Conservation (phyloP, 2,329 filamentous ascomycete species). For the Scorias spongiosa region DNA sequence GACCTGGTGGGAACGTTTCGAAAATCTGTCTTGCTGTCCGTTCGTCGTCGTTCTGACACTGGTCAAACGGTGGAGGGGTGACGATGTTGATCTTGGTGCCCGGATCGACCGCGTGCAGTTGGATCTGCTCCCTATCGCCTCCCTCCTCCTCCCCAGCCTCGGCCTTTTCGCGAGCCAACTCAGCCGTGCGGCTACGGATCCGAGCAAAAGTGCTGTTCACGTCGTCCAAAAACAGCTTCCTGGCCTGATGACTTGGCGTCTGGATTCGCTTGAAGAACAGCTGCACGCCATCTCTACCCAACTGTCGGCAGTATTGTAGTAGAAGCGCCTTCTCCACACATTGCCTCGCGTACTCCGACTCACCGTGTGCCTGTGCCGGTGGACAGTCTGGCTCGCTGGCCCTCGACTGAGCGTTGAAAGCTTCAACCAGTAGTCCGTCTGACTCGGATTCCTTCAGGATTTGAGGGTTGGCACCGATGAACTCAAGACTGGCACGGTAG, state of each 20-base stretch:
- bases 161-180: slow-evolving; percentile 50
- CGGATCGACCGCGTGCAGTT: slow-evolving; percentile 92
- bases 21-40: slow-evolving; percentile 59
- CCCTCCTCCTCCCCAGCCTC: slow-evolving; percentile 26
- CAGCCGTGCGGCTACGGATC: slow-evolving; percentile 61
- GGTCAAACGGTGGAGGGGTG: slow-evolving; percentile 65
- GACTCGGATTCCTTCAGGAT: slow-evolving; percentile 76
- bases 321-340: slow-evolving; percentile 89
- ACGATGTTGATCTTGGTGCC: slow-evolving; percentile 81
- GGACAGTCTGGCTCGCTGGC: background rate
- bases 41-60: slow-evolving; percentile 45
- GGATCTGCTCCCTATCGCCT: slow-evolving; percentile 85
- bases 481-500: slow-evolving; percentile 58
- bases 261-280: slow-evolving; percentile 96
- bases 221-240: slow-evolving; percentile 82
- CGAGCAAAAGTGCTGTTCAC: slow-evolving; percentile 74
- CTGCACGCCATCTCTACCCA: slow-evolving; percentile 74
- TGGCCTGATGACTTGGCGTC: slow-evolving; percentile 75
- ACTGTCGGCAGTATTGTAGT: slow-evolving; percentile 82
- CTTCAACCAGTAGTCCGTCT: slow-evolving; percentile 78
- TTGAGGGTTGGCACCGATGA: slow-evolving; percentile 61
- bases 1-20: slow-evolving; percentile 64
- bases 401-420: slow-evolving; percentile 75
- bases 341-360: slow-evolving; percentile 53
- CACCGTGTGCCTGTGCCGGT: slow-evolving; percentile 31